Evolutionary conservation across 2,329 filamentous ascomycete genomes (phyloP), one percentile per base, ranked within the genome.

Genomic region (Emergomyces orientalis): DNA sequence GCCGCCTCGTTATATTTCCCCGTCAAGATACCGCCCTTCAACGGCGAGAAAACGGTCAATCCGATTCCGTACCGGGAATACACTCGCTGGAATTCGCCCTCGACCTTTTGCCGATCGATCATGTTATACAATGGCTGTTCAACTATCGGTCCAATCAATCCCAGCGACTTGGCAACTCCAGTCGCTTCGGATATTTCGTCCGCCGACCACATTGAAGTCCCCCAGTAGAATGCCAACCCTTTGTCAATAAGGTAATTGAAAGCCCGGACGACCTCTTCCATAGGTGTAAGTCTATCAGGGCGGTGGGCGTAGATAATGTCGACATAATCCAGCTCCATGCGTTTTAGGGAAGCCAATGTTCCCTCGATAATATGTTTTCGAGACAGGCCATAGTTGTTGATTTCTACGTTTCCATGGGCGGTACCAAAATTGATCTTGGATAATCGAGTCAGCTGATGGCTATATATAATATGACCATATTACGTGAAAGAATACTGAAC

Each of bases 301-400:
- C 87, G 81, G 75, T 89, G 87, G n/a, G 86, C 86, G 71, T 87
- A 89, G 68, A 90, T 79, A 61, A 89, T 77, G 71, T 90, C 87
- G 41, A 90, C 86, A 70, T 90, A 90, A 34, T 83, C 82, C 63
- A 84, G 80, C 67, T 87, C 78, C 62, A 89, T 77, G 39, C 86
- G 81, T 69, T 84, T 76, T 34, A 90, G 79, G 6, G 83, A 83
- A 22, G 79, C 79, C 51, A 83, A 78, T 60, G 84, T 81, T 27
- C 86, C 87, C 75, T 90, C 87, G 65, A 89, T 77, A 56, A 90
- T 78, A 74, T 89, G 87, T 73, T 90, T 90, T 54, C 86, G 80
- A 2, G 84, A 87, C n/a, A 90, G 80, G 3, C 87, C 86, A 64
- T 80, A 77, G 74, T 88, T 88, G 75, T 89, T 90, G 64, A 87